Evolutionary conservation across 306 rosid genomes (phyloP), one percentile per base, ranked within the genome.

Genomic region (Begonia fuchsioides): DNA sequence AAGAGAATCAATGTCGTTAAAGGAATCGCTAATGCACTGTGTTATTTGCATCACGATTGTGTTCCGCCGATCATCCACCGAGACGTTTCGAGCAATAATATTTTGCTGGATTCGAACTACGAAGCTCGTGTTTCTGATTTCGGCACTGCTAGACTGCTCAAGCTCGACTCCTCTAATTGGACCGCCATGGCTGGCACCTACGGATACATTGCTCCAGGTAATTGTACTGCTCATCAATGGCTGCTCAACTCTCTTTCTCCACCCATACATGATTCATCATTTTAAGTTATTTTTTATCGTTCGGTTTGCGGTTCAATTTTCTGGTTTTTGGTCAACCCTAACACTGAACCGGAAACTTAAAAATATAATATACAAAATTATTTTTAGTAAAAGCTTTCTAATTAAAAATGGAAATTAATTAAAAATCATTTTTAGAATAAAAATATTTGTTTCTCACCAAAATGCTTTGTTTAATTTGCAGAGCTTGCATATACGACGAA

Each of bases 191-290:
- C 47, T 16, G 61, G 61, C 14, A 57, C 61, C 9, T 57, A 35
- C 3, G 61, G 61, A 35, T 57, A 57, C 45, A 57, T 57, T 2
- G 61, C 61, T 57, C 61, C 61, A 57, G 61, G 61, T 57, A 57
- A 26, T 32, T 2, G 6, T 6, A 41, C 13, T 41, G 12, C 12
- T 41, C 12, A 41, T 41, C 45, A n/a, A 41, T 26, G 8, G 35
- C 8, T 26, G 35, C 35, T 26, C 35, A 26, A 26, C 35, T 3
- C 35, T 26, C 35, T 26, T 26, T 26, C 35, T 26, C 35, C 35
- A 26, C 5, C 35, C 8, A 26, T 26, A 26, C 7, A 26, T 20
- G 32, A 20, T 20, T 20, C 32, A 20, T 20, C 32, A 1, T 20
- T 20, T n/a, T n/a, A n/a, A n/a, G n/a, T n/a, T n/a, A n/a, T n/a